Conservation (phyloP, 768 basidiomycete genomes). For the Terana coerulea region DNA sequence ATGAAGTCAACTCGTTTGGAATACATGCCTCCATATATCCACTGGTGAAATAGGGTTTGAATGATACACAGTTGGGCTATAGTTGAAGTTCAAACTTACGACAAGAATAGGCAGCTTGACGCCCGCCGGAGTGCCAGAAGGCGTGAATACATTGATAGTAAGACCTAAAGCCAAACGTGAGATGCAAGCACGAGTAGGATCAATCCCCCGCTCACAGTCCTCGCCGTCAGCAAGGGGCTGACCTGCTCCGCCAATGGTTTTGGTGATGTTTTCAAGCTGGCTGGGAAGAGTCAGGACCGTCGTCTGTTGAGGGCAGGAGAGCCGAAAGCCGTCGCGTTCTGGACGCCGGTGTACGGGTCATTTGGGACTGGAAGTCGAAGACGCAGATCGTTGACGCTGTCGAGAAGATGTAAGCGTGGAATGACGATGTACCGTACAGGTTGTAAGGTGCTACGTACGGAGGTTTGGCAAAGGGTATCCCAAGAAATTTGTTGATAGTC, state of each 20-base stretch:
- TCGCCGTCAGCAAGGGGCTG: slow-evolving; percentile 1
- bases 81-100: too few relatives aligned
- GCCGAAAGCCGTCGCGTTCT: slow-evolving; percentile 34
- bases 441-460: slow-evolving; percentile 6
- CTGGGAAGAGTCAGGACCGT: slow-evolving; percentile 10
- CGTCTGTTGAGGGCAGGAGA: slow-evolving; percentile 39
- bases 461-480: slow-evolving; percentile 10
- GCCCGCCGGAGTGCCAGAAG: not conserved
- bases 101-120: not conserved
- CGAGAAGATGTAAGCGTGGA: not conserved
- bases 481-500: slow-evolving; percentile 5
- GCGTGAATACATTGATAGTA: not conserved
- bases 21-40: not conserved
- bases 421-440: not conserved
- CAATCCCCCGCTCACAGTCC: slow-evolving; percentile 10
- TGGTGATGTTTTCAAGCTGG: not conserved
- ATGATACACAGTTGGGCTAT: not conserved
- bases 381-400: slow-evolving; percentile 16
- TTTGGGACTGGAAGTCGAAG: slow-evolving; percentile 25
- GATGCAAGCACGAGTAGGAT: not conserved
- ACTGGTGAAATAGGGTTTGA: not conserved
- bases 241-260: not conserved
- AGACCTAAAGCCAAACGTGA: too few relatives aligned
- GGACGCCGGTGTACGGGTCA: slow-evolving; percentile 28
- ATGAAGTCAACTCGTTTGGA: too few relatives aligned